Conservation (phyloP, 2,329 filamentous ascomycete genomes). For the Cladophialophora exuberans region DNA sequence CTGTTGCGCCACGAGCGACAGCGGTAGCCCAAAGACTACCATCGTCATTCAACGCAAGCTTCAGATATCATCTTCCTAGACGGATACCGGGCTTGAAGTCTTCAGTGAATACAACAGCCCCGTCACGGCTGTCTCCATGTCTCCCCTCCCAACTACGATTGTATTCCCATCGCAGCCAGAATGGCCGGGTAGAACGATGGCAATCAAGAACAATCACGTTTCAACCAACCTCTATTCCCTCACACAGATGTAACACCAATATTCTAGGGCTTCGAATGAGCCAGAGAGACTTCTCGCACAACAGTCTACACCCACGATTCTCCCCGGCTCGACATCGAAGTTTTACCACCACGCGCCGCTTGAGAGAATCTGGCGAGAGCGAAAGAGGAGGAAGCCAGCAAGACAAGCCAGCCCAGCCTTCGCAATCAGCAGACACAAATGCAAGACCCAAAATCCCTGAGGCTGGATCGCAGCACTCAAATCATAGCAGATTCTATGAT, state of each 20-base stretch:
- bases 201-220: not conserved
- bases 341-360: conserved; percentile 11
- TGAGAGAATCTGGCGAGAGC: conserved; percentile 35
- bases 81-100: conserved; percentile 25
- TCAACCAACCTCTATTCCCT: not conserved
- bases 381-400: conserved; percentile 39
- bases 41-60: conserved; percentile 16
- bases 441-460: conserved; percentile 27
- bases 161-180: not conserved
- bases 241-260: not conserved
- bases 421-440: conserved; percentile 29
- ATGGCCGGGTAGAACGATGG: not conserved
- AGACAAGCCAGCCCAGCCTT: conserved; percentile 21
- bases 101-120: not conserved
- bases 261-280: not conserved
- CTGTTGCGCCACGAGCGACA: conserved; percentile 19
- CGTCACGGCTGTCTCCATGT: not conserved
- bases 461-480: conserved; percentile 17
- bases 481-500: conserved; percentile 56
- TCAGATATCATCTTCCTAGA: conserved; percentile 32
- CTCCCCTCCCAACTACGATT: not conserved
- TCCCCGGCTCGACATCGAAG: conserved; percentile 17
- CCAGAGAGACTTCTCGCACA: not conserved
- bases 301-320: not conserved
- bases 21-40: conserved; percentile 21